Base-by-base conservation (phyloP, 2,329 filamentous ascomycete genomes). In the Daldinia sp. region DNA sequence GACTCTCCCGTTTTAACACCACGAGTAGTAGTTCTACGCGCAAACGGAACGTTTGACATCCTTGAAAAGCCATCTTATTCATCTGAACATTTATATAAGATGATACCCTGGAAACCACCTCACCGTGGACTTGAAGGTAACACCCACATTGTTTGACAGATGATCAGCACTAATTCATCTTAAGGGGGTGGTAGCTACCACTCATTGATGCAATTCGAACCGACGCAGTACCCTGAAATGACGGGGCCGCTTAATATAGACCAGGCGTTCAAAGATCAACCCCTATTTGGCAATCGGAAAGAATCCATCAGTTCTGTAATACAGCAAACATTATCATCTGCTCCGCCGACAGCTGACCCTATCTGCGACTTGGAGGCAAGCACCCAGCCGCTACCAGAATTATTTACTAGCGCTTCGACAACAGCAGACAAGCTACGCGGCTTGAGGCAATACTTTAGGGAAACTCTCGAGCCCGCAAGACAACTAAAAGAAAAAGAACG, bases 31-130 rank as follows among this genome's bases (percentile, higher is more conserved):
- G 87, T 88, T 1, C 77, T 91, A 28, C 83, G 88, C 28, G 87
- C 87, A 37, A 90, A 86, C 69, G 88, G 89, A 18, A 82, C 81
- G 13, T 88, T 90, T 74, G 87, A 89, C 33, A 88, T 91, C 18
- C 76, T 91, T 28, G 86, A 90, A 70, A 87, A 88, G 73, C 88
- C 89, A 4, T 86, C 87, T 0, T 83, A 84, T 64, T 87, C 87
- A 1, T 83, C 86, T 1, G 83, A 86, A 54, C 87, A 90, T 62
- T 79, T 89, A 10, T 89, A 85, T 68, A 87, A 89, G 69, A 78
- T 91, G 68, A 81, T 89, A 13, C 87, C 88, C 0, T 90, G 89
- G 89, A 82, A 86, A 70, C 76, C 86, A 4, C 88, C 88, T 1
- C 84, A 89, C 74, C 84, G 87, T 23, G 87, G 87, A 0, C 74